phyloP scores from a whole-genome alignment of 2,329 filamentous ascomycete genomes.

The Cladosporium sp. region DNA sequence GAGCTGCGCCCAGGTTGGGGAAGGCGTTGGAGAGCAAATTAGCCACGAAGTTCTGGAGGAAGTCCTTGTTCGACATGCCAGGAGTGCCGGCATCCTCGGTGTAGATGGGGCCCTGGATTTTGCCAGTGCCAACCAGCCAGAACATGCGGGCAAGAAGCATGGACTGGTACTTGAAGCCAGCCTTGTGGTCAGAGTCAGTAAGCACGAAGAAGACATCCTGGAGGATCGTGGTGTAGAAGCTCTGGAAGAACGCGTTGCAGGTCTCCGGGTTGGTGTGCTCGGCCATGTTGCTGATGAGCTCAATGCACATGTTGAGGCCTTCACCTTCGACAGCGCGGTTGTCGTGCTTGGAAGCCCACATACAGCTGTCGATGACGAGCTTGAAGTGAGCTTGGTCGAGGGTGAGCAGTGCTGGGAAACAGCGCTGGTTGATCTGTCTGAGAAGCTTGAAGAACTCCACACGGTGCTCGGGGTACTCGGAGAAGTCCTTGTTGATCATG shows the following conservation, averaged over 20 bases:
- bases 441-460: conserved; percentile 99
- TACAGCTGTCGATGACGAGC: conserved; percentile 98
- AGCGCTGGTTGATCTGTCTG: conserved; percentile 92
- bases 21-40: conserved; percentile 86
- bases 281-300: conserved; percentile 96
- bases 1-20: conserved; percentile 76
- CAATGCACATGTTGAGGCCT: conserved; percentile 95
- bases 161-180: conserved; percentile 97
- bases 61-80: conserved; percentile 87
- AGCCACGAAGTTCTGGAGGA: conserved; percentile 83
- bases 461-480: conserved; percentile 95
- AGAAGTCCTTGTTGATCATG: conserved; percentile 99
- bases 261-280: conserved; percentile 78
- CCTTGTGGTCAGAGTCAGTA: conserved; percentile 97
- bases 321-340: conserved; percentile 97
- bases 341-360: conserved; percentile 99
- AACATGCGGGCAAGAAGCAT: conserved; percentile 94
- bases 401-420: conserved; percentile 91
- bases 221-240: conserved; percentile 92
- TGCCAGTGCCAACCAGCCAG: conserved; percentile 85
- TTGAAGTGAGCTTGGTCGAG: conserved; percentile 97
- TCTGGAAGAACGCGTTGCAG: conserved; percentile 94
- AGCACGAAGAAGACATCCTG: conserved; percentile 99
- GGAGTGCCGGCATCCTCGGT: conserved; percentile 75
- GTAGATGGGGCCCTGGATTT: conserved; percentile 92